Evolutionary conservation across 1,284 basidiomycete species (phyloP).

Genomic region (Serendipita sp.): DNA sequence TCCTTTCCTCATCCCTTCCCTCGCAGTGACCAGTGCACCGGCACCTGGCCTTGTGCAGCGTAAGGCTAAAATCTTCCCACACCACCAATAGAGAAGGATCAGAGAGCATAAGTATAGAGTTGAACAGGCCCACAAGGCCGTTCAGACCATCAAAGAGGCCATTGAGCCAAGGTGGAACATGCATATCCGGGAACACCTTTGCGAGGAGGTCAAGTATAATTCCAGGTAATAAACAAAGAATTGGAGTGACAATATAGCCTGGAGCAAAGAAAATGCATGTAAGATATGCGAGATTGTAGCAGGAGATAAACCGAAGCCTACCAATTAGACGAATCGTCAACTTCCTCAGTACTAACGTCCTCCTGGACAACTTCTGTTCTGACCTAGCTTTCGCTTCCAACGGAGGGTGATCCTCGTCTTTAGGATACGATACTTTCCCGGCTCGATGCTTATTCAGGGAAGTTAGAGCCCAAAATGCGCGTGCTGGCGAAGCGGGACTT

Average conservation of each 20-base stretch:
- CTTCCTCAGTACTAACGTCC: background rate
- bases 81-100: background rate
- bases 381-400: background rate
- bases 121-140: conserved; percentile 1
- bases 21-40: too few relatives aligned
- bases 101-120: conserved; percentile 5
- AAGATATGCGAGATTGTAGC: background rate
- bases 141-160: background rate
- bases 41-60: too few relatives aligned
- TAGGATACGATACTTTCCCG: background rate
- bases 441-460: too few relatives aligned
- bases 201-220: conserved; percentile 1
- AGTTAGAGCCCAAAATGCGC: too few relatives aligned
- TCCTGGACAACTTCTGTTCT: background rate
- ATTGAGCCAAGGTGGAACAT: background rate
- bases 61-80: background rate
- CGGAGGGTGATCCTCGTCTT: background rate
- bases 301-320: background rate
- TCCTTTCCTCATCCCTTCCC: too few relatives aligned
- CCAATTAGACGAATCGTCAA: conserved; percentile 3
- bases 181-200: background rate
- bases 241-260: background rate
- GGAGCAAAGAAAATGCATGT: background rate
- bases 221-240: conserved; percentile 1
- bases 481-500: too few relatives aligned